Base-by-base conservation (phyloP, 306 rosid species). In the Hippophae gyantsensis region DNA sequence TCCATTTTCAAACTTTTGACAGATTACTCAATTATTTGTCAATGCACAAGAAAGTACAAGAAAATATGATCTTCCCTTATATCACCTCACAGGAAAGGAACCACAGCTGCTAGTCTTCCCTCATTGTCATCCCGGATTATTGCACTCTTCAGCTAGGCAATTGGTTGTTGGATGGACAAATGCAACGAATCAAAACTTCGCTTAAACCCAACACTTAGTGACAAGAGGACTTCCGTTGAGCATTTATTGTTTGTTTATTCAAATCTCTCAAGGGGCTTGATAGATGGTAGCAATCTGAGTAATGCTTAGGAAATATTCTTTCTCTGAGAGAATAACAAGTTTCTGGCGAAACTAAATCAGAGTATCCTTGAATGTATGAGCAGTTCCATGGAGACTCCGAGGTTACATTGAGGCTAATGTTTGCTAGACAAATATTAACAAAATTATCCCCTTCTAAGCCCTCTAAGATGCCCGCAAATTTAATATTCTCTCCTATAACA, bases 371-470 rank as follows among this genome's bases (percentile, higher is more conserved):
- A 64, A 87, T 54, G 41, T 72, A 18, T 40, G 95, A 75, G 72
- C 95, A 87, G 69, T 81, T 87, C 95, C 95, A 87, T 48, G 86
- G 83, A 74, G 66, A 69, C 18, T 55, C 63, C 54, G 90, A 77
- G 43, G 71, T 72, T 58, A 69, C 79, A 62, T 81, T 66, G 54
- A 84, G 79, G 56, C 38, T 46, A 47, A 86, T 71, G 79, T 84
- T 84, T 71, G 79, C 77, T 56, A 87, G 48, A 72, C 95, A 87
- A 46, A 87, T 69, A 68, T 79, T 44, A 44, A 60, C 64, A 74
- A 87, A 87, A 10, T 45, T 60, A 70, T 84, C 84, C 32, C 84
- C 92, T 59, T 81, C 55, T 71, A 84, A 75, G 61, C 95, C 95
- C 69, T 81, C 90, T 42, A 87, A 56, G 54, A 84, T 72, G 55